Evolutionary conservation across 441 rosid genomes (phyloP), one percentile per base, ranked within the genome.

Genomic region (Codiaeum variegatum): DNA sequence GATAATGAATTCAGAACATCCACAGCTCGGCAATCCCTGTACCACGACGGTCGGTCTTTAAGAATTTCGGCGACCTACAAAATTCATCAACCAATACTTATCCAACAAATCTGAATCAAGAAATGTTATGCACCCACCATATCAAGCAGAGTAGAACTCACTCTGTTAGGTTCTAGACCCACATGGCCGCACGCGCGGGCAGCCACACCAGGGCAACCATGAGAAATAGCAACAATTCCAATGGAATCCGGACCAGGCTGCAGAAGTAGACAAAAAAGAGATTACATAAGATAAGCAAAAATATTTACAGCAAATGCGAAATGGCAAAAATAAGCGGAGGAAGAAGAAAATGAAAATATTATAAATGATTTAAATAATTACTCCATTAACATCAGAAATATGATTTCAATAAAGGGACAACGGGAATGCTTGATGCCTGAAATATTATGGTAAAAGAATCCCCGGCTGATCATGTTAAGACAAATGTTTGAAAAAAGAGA

Each of bases 191-290:
- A 94, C 67, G 99, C 99, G 66, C 99, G 98, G 76, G 99, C 99
- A 86, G 99, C 99, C 87, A 94, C 98, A 77, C 99, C 99, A 85
- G 94, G 55, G 93, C 98, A 87, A 85, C 96, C 92, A 82, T 94
- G 96, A 83, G 98, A 94, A 92, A 94, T 92, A 85, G 98, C 96
- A 77, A 94, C 82, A 97, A 94, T 94, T 92, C 99, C 99, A 85
- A 94, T 87, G 97, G 99, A 94, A 94, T 94, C 98, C 99, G 99
- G 98, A 94, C 99, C 99, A 94, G 99, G 99, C 99, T 94, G 85
- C 81, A 76, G 5, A 65, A 62, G 47, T 58, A 40, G 24, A 59
- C 16, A 13, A 49, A 19, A 40, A 56, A 58, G 15, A 61, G 16
- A 49, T 24, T 28, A 77, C 9, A 24, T 3, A 13, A 19, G 5